Conservation (phyloP, 2,329 filamentous ascomycete species). For the Pestalotiopsis sp. region DNA sequence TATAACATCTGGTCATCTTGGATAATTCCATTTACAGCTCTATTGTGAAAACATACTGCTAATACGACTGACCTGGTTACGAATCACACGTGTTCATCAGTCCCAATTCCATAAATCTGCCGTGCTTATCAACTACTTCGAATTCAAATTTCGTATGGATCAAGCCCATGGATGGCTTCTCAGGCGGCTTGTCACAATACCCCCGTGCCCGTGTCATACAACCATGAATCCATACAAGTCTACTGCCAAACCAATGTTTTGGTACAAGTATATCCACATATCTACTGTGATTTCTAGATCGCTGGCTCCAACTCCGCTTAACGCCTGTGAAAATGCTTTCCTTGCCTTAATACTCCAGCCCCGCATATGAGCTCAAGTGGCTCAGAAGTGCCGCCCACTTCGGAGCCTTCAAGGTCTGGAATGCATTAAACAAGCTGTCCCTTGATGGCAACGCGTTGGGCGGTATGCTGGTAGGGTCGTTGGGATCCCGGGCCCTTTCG, state of each 20-base stretch:
- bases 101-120: neutral
- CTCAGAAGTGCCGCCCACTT: conserved; percentile 66
- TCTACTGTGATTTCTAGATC: conserved; percentile 8
- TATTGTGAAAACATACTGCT: no score
- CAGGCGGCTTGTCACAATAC: neutral
- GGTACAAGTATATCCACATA: conserved; percentile 6
- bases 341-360: conserved; percentile 22
- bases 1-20: no score
- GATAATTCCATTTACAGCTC: no score
- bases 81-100: neutral
- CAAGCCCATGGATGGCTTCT: neutral
- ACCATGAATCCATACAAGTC: neutral
- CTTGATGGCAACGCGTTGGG: conserved; percentile 64
- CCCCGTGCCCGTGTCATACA: neutral
- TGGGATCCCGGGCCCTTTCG: conserved; percentile 66
- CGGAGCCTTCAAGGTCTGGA: conserved; percentile 60
- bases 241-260: neutral
- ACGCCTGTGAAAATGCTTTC: neutral
- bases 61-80: neutral
- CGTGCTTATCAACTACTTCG: neutral
- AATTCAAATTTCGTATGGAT: neutral
- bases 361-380: conserved; percentile 66
- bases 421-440: conserved; percentile 65
- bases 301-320: conserved; percentile 3
- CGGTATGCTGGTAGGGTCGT: conserved; percentile 53